Conservation (phyloP, 73 alveolate genomes). For the Loxodes magnus region DNA sequence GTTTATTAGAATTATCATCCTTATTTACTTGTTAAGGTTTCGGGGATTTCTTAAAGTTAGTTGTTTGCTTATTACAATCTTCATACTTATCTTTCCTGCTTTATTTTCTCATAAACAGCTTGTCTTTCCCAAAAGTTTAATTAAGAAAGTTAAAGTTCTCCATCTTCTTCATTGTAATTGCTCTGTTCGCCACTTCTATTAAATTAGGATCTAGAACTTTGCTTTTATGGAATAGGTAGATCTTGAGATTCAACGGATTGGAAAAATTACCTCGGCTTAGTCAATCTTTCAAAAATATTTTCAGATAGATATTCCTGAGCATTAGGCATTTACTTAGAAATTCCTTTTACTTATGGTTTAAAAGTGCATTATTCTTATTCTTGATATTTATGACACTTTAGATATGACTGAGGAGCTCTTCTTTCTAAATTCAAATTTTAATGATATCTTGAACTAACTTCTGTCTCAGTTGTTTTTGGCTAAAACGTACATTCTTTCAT, state of each 20-base stretch:
- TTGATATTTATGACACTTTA: too few species aligned
- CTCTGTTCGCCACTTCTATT: too few species aligned
- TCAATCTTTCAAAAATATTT: slow-evolving; percentile 9
- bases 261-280: background rate
- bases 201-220: background rate
- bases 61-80: background rate
- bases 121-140: slow-evolving; percentile 9
- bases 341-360: slow-evolving; percentile 9
- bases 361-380: background rate
- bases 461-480: slow-evolving; percentile 1
- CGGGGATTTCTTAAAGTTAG: too few species aligned
- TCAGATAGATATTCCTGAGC: slow-evolving; percentile 5
- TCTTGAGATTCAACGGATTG: slow-evolving; percentile 3
- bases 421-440: background rate
- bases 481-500: slow-evolving; percentile 2
- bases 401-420: background rate
- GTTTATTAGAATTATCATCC: too few species aligned
- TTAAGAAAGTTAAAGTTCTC: background rate
- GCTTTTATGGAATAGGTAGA: background rate
- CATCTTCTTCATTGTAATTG: background rate
- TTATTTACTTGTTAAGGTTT: too few species aligned
- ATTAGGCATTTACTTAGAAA: background rate
- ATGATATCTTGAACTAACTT: background rate
- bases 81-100: background rate
- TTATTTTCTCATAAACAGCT: slow-evolving; percentile 3